Percentiles rank a stretch among this genome's conserved stretches.
Conservation (phyloP, 2,329 filamentous ascomycete species). For the Ophiostoma montium region DNA sequence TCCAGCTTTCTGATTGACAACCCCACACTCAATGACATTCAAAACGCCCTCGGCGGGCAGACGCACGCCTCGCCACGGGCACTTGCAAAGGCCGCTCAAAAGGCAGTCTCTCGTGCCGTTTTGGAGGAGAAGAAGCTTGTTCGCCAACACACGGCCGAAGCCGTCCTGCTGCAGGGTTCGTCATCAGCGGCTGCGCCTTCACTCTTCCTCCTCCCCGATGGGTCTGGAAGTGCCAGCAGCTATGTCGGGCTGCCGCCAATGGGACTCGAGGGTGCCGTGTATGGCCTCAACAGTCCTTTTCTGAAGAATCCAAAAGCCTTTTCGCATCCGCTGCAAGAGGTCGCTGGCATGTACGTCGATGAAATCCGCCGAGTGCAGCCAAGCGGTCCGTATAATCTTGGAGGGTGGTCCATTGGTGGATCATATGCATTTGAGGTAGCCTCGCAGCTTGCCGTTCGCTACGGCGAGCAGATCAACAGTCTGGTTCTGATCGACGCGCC, state of each 20-base stretch:
- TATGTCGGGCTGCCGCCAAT: constrained; percentile 47
- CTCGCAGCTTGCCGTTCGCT: constrained; percentile 41
- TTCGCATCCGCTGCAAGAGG: constrained; percentile 49
- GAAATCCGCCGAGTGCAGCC: constrained; percentile 62
- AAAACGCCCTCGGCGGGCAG: constrained; percentile 45
- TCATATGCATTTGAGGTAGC: constrained; percentile 57
- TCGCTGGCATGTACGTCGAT: constrained; percentile 48
- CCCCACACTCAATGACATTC: constrained; percentile 49
- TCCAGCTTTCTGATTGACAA: constrained; percentile 47
- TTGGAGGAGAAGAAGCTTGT: constrained; percentile 25
- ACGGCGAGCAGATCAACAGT: constrained; percentile 43
- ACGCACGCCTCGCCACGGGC: constrained; percentile 17
- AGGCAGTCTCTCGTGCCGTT: constrained; percentile 14
- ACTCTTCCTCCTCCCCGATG: constrained; percentile 40
- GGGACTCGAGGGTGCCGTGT: constrained; percentile 31
- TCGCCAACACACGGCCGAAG: constrained; percentile 36
- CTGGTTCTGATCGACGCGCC: constrained; percentile 50
- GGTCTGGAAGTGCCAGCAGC: constrained; percentile 47
- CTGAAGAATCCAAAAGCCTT: constrained; percentile 55
- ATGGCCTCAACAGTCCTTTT: constrained; percentile 53
- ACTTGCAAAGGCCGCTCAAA: constrained; percentile 16
- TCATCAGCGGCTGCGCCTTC: constrained; percentile 32
- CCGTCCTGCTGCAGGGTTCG: constrained; percentile 35
- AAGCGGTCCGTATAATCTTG: constrained; percentile 50
- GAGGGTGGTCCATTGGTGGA: constrained; percentile 64